A percentile compares a stretch with the other conserved stretches of the same genome.
Conservation (phyloP, 2,329 filamentous ascomycete species). For the Onygena corvina region DNA sequence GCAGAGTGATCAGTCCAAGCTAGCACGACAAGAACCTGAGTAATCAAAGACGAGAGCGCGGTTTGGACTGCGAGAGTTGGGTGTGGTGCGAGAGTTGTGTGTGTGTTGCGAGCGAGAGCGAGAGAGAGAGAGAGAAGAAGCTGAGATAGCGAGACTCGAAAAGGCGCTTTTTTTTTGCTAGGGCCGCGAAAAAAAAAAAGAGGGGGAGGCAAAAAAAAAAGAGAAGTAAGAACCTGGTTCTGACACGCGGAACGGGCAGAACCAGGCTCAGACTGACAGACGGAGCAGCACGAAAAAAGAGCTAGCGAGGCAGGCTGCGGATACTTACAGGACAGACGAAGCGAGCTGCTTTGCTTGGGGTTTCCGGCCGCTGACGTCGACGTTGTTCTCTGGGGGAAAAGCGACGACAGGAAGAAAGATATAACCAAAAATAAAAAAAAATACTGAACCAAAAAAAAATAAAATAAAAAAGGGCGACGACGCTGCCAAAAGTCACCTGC, state of each 20-base stretch:
- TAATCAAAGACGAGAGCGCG: background rate
- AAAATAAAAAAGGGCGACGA: background rate
- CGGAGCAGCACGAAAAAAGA: background rate
- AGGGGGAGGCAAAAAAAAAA: conserved; percentile 8
- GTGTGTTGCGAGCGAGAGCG: background rate
- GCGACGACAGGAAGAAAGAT: background rate
- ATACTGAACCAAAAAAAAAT: background rate
- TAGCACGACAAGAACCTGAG: background rate
- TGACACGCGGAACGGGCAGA: background rate
- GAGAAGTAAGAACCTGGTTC: background rate
- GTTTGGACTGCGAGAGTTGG: no score
- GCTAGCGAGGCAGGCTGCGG: no score
- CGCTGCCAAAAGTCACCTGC: conserved; percentile 13
- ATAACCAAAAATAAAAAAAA: background rate
- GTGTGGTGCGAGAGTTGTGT: background rate
- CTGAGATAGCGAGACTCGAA: background rate
- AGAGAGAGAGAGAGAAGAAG: background rate
- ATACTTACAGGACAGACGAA: no score
- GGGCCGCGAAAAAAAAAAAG: conserved; percentile 4
- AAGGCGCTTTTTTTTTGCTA: no score
- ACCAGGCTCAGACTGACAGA: background rate
- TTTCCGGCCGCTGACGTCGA: background rate
- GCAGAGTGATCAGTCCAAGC: background rate
- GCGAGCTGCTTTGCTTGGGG: background rate
- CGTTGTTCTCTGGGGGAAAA: background rate